Evolutionary conservation across 169 alveolate species (phyloP).

Genomic region (Nephromyces sp.): DNA sequence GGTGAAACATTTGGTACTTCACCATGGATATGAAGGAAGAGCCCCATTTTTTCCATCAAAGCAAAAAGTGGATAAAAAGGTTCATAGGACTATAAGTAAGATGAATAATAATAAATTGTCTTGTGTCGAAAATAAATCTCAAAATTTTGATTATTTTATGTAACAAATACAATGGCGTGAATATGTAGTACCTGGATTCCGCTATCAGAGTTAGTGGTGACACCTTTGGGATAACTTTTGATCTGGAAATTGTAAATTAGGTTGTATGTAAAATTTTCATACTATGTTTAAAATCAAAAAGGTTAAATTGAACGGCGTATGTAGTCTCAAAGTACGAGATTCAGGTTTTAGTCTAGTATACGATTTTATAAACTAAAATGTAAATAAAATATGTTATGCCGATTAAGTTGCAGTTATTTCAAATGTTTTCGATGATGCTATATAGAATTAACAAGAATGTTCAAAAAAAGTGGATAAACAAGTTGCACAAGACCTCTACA

Average conservation of each 20-base stretch:
- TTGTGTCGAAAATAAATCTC: neutral
- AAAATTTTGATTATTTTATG: neutral
- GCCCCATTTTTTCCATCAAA: conserved; percentile 25
- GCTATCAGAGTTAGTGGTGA: conserved; percentile 33
- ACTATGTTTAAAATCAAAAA: too few relatives aligned
- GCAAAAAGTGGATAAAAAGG: conserved; percentile 12
- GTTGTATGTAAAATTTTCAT: neutral
- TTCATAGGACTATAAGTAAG: conserved; percentile 14
- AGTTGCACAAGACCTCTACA: neutral
- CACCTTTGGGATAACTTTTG: conserved; percentile 42
- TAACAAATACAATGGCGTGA: neutral
- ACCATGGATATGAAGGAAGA: conserved; percentile 37
- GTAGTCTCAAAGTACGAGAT: neutral
- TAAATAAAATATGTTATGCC: neutral
- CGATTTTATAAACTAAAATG: neutral
- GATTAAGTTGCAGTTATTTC: neutral
- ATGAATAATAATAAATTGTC: too few relatives aligned
- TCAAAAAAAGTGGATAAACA: neutral
- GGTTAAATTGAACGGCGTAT: neutral
- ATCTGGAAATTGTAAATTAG: conserved; percentile 5
- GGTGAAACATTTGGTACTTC: conserved; percentile 28
- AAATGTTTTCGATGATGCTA: neutral
- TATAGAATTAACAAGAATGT: neutral
- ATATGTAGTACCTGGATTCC: conserved; percentile 38
- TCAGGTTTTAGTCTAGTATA: neutral